Percentiles rank a stretch among this genome's conserved stretches.
phyloP scores from a whole-genome alignment of 306 rosid genomes.

The Purshia tridentata region DNA sequence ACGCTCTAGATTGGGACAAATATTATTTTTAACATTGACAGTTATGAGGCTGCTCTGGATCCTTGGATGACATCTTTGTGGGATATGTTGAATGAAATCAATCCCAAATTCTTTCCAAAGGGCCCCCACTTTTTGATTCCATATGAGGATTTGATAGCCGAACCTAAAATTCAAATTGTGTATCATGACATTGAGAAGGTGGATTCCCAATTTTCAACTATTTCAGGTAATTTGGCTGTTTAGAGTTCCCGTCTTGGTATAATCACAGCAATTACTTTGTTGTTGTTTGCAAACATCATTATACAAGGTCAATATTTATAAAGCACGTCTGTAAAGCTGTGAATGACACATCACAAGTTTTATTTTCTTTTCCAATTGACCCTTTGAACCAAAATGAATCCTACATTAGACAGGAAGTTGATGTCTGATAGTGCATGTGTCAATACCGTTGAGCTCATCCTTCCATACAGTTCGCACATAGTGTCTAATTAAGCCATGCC shows the following conservation, averaged over 20 bases:
- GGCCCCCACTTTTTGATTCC: slow-evolving; percentile 53
- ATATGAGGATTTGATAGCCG: slow-evolving; percentile 52
- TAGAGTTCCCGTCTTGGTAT: slow-evolving; percentile 11
- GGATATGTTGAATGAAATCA: slow-evolving; percentile 46
- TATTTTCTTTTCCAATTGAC: background rate
- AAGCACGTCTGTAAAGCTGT: background rate
- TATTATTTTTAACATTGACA: slow-evolving; percentile 20
- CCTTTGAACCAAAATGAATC: background rate
- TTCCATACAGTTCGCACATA: background rate
- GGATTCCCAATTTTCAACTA: slow-evolving; percentile 42
- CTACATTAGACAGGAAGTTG: background rate
- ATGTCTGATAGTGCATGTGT: background rate
- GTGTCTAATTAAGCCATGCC: slow-evolving; percentile 16
- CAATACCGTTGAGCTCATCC: background rate
- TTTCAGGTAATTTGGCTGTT: slow-evolving; percentile 52
- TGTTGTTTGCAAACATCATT: background rate
- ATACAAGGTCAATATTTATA: background rate
- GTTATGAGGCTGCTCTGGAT: slow-evolving; percentile 95
- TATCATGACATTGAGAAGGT: slow-evolving; percentile 49
- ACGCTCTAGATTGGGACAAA: background rate
- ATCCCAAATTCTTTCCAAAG: slow-evolving; percentile 58
- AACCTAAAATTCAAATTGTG: slow-evolving; percentile 57
- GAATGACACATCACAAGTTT: background rate
- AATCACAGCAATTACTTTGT: background rate
- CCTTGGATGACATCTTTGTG: slow-evolving; percentile 87